phyloP scores from a whole-genome alignment of 2,329 filamentous ascomycete genomes.

The Thielaviopsis punctulata region DNA sequence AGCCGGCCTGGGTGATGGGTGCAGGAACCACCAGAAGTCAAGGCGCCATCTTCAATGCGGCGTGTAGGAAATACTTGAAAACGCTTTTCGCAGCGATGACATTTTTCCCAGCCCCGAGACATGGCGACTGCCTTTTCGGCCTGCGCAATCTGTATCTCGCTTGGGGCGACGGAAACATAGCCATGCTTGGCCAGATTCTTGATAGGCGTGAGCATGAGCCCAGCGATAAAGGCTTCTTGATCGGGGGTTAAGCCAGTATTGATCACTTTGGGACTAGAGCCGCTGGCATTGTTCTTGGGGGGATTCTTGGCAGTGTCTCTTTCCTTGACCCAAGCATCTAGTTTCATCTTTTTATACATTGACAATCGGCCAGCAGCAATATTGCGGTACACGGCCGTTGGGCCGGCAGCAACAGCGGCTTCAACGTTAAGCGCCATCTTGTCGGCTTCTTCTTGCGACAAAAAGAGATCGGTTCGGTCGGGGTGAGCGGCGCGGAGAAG shows the following conservation, averaged over 20 bases:
- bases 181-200: conserved; percentile 47
- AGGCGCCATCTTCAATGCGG: conserved; percentile 54
- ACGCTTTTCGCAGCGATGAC: conserved; percentile 68
- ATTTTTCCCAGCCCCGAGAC: conserved; percentile 66
- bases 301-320: conserved; percentile 8
- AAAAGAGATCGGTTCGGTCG: conserved; percentile 23
- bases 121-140: conserved; percentile 48
- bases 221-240: conserved; percentile 52
- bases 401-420: conserved; percentile 51
- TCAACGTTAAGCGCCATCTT: conserved; percentile 60
- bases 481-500: conserved; percentile 7
- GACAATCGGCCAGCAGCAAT: conserved; percentile 68
- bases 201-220: conserved; percentile 46
- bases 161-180: conserved; percentile 56
- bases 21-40: conserved; percentile 64
- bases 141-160: conserved; percentile 44
- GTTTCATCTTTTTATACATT: conserved; percentile 56
- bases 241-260: conserved; percentile 49
- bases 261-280: conserved; percentile 29
- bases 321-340: conserved; percentile 42
- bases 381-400: conserved; percentile 59
- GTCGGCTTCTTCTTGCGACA: conserved; percentile 51
- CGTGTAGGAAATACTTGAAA: conserved; percentile 89
- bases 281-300: not conserved
- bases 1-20: conserved; percentile 63